A percentile compares a stretch with the other conserved stretches of the same genome.
phyloP scores from a whole-genome alignment of 169 alveolate species.

The Plasmodium blacklocki region DNA sequence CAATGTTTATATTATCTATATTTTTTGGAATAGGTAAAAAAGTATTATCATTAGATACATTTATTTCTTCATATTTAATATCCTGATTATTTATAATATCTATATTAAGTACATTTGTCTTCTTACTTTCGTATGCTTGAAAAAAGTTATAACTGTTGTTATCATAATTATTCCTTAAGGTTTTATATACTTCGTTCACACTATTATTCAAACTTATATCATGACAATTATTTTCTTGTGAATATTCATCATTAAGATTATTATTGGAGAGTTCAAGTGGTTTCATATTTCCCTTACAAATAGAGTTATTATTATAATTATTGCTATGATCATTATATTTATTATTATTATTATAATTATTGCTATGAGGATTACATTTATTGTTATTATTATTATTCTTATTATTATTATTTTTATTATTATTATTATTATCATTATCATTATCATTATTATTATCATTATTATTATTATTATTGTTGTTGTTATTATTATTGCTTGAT shows the following conservation, averaged over 20 bases:
- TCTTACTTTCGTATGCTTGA: neutral
- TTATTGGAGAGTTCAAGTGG: neutral
- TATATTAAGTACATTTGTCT: neutral
- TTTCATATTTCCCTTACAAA: neutral
- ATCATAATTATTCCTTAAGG: constrained; percentile 6
- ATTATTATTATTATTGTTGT: neutral
- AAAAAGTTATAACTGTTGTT: constrained; percentile 15
- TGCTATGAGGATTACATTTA: neutral
- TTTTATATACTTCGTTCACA: constrained; percentile 19
- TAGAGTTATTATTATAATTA: neutral
- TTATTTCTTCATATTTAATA: neutral
- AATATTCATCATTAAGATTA: too few species aligned
- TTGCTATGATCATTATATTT: neutral
- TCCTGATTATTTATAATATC: neutral
- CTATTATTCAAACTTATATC: constrained; percentile 23
- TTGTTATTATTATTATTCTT: neutral
- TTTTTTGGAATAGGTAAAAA: too few species aligned
- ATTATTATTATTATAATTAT: neutral
- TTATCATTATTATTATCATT: neutral
- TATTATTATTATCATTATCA: neutral
- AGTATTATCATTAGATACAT: too few species aligned
- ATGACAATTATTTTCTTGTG: neutral
- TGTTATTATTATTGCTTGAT: neutral
- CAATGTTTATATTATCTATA: too few species aligned
- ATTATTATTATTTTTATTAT: neutral